Percentiles rank a stretch among this genome's conserved stretches.
phyloP scores from a whole-genome alignment of 148 eudicot species.

The Heliosperma pusillum region DNA sequence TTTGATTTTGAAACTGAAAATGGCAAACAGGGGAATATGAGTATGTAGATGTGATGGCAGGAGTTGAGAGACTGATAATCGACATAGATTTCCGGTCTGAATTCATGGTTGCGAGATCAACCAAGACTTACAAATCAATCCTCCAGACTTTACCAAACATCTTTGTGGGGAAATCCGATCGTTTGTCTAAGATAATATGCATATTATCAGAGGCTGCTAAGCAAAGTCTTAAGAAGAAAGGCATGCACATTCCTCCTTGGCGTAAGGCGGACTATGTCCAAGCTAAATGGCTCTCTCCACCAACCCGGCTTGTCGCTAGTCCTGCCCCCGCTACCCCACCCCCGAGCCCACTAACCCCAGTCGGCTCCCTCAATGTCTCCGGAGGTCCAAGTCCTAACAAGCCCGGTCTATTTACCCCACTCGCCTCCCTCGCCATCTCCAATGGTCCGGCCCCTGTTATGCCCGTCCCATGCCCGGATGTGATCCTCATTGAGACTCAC shows the following conservation, averaged over 20 bases:
- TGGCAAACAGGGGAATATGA: conserved; percentile 67
- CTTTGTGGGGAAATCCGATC: conserved; percentile 76
- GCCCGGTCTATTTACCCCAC: neutral
- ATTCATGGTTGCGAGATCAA: conserved; percentile 80
- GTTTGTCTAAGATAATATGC: conserved; percentile 53
- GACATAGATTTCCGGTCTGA: conserved; percentile 88
- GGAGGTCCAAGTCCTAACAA: neutral
- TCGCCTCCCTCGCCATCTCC: neutral
- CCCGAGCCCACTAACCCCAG: conserved; percentile 22
- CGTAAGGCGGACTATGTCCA: conserved; percentile 74
- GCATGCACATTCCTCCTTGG: conserved; percentile 96
- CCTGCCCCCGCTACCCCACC: conserved; percentile 2
- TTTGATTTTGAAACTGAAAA: conserved; percentile 13
- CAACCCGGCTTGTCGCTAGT: conserved; percentile 31
- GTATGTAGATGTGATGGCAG: conserved; percentile 69
- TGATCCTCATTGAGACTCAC: conserved; percentile 1
- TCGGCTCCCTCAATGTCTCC: neutral
- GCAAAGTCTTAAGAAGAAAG: conserved; percentile 86
- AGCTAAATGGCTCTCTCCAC: conserved; percentile 84
- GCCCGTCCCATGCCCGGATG: neutral
- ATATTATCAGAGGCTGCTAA: conserved; percentile 75
- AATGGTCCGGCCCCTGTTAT: neutral
- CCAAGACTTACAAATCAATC: conserved; percentile 62
- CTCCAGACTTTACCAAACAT: conserved; percentile 68
- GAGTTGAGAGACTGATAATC: conserved; percentile 64